Conservation (phyloP, 78 protist species). For the Dictyostelium firmibasis region DNA sequence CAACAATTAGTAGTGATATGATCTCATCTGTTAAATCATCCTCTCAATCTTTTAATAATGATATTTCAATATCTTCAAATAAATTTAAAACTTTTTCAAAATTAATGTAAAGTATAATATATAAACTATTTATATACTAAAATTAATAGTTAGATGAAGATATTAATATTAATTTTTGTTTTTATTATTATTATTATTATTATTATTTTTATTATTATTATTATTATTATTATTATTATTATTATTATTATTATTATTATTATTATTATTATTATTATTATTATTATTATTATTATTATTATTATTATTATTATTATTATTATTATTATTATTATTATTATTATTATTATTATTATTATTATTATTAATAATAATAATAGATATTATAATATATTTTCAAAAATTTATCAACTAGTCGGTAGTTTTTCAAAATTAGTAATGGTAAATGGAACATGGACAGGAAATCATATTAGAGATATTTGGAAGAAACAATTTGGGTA, state of each 20-base stretch:
- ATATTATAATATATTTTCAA: constrained; percentile 90
- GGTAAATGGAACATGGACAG: constrained; percentile 96
- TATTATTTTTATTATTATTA: too few relatives aligned
- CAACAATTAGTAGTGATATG: constrained; percentile 91
- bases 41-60: constrained; percentile 27
- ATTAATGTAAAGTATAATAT: constrained; percentile 15
- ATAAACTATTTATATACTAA: not conserved
- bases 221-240: too few relatives aligned
- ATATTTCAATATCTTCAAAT: constrained; percentile 20
- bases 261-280: too few relatives aligned
- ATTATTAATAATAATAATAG: too few relatives aligned
- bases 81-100: constrained; percentile 25
- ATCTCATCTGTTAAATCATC: constrained; percentile 14
- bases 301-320: too few relatives aligned
- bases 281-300: too few relatives aligned
- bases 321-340: too few relatives aligned
- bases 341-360: too few relatives aligned
- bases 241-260: too few relatives aligned
- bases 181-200: too few relatives aligned
- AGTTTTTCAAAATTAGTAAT: constrained; percentile 61
- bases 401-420: constrained; percentile 83
- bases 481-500: constrained; percentile 38
- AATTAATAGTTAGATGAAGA: not conserved
- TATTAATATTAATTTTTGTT: not conserved
- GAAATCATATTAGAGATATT: constrained; percentile 82